phyloP scores from a whole-genome alignment of 2,329 filamentous ascomycete genomes.

The Aureobasidium lini region DNA sequence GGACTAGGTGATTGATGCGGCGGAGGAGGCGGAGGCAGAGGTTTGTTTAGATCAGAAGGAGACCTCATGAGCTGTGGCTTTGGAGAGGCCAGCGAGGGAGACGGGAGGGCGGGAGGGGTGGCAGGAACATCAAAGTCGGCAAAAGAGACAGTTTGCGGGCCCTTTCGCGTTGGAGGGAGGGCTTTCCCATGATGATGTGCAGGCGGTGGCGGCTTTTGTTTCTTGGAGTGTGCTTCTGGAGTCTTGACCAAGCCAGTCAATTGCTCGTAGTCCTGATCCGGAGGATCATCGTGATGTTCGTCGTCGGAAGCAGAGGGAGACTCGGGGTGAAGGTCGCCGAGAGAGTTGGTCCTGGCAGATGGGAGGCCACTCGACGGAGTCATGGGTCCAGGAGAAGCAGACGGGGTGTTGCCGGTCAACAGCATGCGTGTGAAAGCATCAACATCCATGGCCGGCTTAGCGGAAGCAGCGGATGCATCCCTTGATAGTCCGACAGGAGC shows the following conservation, averaged over 20 bases:
- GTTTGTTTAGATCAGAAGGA: constrained; percentile 52
- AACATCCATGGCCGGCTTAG: constrained; percentile 53
- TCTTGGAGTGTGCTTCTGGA: constrained; percentile 19
- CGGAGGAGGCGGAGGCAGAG: constrained; percentile 47
- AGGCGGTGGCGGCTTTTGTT: constrained; percentile 60
- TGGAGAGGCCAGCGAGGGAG: constrained; percentile 19
- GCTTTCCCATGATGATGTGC: constrained; percentile 68
- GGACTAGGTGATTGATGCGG: constrained; percentile 6
- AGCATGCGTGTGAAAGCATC: constrained; percentile 68
- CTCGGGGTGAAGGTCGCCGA: constrained; percentile 33
- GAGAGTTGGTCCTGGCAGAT: constrained; percentile 37
- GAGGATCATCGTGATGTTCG: constrained; percentile 23
- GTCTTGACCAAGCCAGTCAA: constrained; percentile 23
- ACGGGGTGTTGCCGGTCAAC: constrained; percentile 56
- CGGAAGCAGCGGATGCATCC: constrained; percentile 12
- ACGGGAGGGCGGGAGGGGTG: constrained; percentile 14
- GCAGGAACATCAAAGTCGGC: constrained; percentile 27
- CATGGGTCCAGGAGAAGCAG: constrained; percentile 17
- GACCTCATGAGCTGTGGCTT: constrained; percentile 28
- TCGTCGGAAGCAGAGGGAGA: constrained; percentile 52
- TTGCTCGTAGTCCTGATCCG: constrained; percentile 39
- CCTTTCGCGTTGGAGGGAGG: constrained; percentile 39
- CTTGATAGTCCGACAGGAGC: background rate
- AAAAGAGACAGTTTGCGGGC: constrained; percentile 29
- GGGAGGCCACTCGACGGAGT: constrained; percentile 18